These are phyloP conservation scores for Colletotrichum sojae DNA, from an alignment of 2,329 filamentous ascomycete species.

Conservation along the genomic window DNA sequence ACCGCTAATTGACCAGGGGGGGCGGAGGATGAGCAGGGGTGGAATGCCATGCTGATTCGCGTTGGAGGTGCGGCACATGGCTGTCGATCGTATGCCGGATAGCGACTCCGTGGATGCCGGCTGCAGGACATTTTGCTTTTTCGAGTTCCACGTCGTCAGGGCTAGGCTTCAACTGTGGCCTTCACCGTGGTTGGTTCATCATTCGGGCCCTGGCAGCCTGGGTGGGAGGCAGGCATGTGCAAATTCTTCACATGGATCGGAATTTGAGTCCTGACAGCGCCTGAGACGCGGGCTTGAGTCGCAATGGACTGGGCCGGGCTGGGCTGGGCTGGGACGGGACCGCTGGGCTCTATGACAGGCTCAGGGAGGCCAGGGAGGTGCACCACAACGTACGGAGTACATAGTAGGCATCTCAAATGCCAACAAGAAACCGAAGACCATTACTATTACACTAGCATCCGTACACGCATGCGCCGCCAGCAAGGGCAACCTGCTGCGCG, in stretches of 20 bases:
- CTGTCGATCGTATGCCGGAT: conserved; percentile 33
- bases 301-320: conserved; percentile 12
- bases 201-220: background rate
- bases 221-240: conserved; percentile 12
- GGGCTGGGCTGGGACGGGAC: background rate
- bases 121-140: conserved; percentile 34
- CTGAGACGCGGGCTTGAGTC: conserved; percentile 4
- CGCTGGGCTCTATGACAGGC: background rate
- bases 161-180: conserved; percentile 14
- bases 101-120: conserved; percentile 19
- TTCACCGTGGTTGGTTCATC: background rate
- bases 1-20: conserved; percentile 17
- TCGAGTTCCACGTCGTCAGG: conserved; percentile 24
- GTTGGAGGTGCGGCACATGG: conserved; percentile 30
- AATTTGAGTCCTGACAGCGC: conserved; percentile 14
- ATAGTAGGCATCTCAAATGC: background rate
- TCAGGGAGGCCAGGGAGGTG: conserved; percentile 13
- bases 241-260: conserved; percentile 33
- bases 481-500: background rate
- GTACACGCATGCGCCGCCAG: background rate
- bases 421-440: conserved; percentile 2
- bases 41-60: conserved; percentile 10
- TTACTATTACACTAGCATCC: background rate
- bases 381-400: conserved; percentile 1
- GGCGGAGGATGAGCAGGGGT: conserved; percentile 1